A percentile compares a stretch with the other conserved stretches of the same genome.
Conservation (phyloP, 352 stramenopile genomes). For the Globisporangium acanthophoron region DNA sequence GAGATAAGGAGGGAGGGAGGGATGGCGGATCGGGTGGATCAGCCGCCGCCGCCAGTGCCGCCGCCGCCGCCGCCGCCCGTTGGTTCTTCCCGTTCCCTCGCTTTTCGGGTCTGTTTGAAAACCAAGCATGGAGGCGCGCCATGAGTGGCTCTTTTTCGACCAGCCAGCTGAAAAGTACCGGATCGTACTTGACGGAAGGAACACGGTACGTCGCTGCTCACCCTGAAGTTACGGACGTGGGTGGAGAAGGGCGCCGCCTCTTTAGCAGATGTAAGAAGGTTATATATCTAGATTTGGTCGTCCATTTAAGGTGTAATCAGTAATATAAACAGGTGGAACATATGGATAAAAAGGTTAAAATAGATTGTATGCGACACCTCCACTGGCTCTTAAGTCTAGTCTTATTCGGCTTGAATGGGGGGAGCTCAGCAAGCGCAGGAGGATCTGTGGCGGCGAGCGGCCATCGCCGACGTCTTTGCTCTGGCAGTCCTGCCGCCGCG, state of each 20-base stretch:
- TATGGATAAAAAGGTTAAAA: not conserved
- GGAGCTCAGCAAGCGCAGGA: not conserved
- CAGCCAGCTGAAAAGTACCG: not conserved
- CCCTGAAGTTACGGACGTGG: not conserved
- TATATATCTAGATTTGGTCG: no score
- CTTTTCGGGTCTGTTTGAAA: conserved; percentile 3
- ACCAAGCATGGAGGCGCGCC: not conserved
- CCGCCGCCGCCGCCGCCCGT: not conserved
- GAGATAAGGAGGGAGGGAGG: not conserved
- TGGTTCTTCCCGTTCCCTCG: conserved; percentile 3
- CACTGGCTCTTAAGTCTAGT: not conserved
- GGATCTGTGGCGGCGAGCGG: no score
- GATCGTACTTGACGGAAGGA: not conserved
- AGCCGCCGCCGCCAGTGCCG: not conserved
- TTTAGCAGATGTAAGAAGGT: not conserved
- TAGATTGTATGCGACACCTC: not conserved
- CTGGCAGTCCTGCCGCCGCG: not conserved
- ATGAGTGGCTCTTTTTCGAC: not conserved
- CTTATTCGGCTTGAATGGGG: not conserved
- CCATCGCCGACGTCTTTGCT: no score
- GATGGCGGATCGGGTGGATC: conserved; percentile 5
- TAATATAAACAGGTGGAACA: not conserved
- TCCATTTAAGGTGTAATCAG: no score
- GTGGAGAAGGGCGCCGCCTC: not conserved
- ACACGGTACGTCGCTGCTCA: not conserved